Base-by-base conservation (phyloP, 2,329 filamentous ascomycete genomes). In the Colletotrichum eleusines region DNA sequence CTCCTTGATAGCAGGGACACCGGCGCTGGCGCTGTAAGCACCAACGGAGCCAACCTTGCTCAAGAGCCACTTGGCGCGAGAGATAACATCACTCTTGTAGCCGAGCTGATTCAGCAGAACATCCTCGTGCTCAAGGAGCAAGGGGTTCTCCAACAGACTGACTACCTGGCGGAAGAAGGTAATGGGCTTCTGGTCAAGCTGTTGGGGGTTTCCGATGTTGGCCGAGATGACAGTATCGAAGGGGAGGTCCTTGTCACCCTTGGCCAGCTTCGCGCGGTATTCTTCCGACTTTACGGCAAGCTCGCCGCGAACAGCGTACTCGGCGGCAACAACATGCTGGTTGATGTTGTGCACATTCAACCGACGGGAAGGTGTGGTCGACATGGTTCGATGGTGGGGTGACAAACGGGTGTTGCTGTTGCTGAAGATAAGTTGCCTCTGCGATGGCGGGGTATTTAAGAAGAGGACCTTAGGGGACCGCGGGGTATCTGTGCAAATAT, bases 141-240 rank as follows among this genome's bases (percentile, higher is more conserved):
- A 81, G 0, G 96, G 96, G 85, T 98, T 95, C 86, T 99, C 96
- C 70, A 98, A 83, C 73, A 99, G 82, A 83, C 94, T 97, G 77
- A 96, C 88, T 35, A 99, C 96, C 84, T 99, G 95, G 76, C 96
- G 91, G 90, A 99, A 98, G 87, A 98, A 99, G 76, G 96, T 99
- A 78, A 99, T 95, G 78, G 96, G 96, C 87, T 98, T 97, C 88
- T 99, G 96, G 84, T 98, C 96, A 73, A 99, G 90, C 84, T 99
- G 96, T 84, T 99, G 96, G 5, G 96, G 96, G 86, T 99, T 99
- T 79, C 96, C 96, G 78, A 99, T 99, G 85, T 99, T 99, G 83
- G 96, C 96, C 73, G 93, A 95, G 84, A 99, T 95, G 82, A 99
- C 91, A 71, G 94, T 88, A 77, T 93, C 87, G 82, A 99, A 99